Base-by-base conservation (phyloP, 1,284 basidiomycete genomes). In the Quambalaria eucalypti region DNA sequence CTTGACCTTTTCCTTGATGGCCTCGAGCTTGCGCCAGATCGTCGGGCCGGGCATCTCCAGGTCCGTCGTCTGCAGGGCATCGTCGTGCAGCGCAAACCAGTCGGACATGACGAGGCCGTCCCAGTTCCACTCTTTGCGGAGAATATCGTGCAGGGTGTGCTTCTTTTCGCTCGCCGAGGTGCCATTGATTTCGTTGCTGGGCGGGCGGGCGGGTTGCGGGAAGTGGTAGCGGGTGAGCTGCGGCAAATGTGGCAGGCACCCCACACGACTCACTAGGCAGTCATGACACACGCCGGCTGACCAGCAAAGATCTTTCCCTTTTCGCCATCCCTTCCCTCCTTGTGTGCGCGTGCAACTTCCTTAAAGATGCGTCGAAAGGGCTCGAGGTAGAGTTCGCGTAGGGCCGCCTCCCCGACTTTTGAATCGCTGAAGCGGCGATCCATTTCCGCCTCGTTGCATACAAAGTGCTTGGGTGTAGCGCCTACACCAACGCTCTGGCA, bases 121-220 rank as follows among this genome's bases (percentile, higher is more conserved):
- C 80, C 87, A 90, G 2, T 84, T 87, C 56, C 82, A 80, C 70
- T 88, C 85, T 19, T 79, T 79, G 76, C 87, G 87, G 44, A 87
- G 74, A 19, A 86, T 77, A 8, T 81, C 82, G 66, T 85, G 86
- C 54, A 85, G 71, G 2, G 80, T 80, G 67, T 82, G 79, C 57
- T 81, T 79, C 66, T 87, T 86, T 64, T 85, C 82, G 65, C 84
- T 86, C 0, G 84, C 80, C 65, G 78, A 86, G 0, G 81, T 82
- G 23, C 82, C 83, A 65, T 87, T 86, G 66, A 89, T 78, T 76
- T 42, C 86, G 56, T 68, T 69, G 64, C 36, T 39, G 36, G 61
- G 65, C 19, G 46, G 67, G 63, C 16, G 36, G 36, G 16, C 76
- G 77, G 77, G 78, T 78, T 7, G 57, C 19, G 10, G 36, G 10